Percentiles rank a stretch among this genome's conserved stretches.
Conservation (phyloP, 2,329 filamentous ascomycete genomes). For the Cordyceps militaris region DNA sequence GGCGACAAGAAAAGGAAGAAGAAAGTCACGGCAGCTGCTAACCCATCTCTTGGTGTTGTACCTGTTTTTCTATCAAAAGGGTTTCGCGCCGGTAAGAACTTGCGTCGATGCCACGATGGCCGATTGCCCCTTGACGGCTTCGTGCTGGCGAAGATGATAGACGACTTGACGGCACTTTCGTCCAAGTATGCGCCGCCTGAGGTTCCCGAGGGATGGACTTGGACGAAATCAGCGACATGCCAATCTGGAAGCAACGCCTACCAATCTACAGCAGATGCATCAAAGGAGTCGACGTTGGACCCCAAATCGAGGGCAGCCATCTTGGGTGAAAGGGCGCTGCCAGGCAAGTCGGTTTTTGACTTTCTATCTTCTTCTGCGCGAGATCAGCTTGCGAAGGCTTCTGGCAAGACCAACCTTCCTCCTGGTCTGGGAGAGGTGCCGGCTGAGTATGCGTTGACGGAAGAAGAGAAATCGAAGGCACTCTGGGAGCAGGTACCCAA, state of each 20-base stretch:
- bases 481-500: constrained; percentile 53
- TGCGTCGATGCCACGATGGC: constrained; percentile 72
- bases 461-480: constrained; percentile 54
- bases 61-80: constrained; percentile 68
- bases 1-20: constrained; percentile 74
- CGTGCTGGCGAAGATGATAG: constrained; percentile 52
- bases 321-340: constrained; percentile 68
- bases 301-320: constrained; percentile 69
- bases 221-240: constrained; percentile 38
- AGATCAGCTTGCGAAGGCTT: constrained; percentile 66
- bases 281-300: constrained; percentile 68
- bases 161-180: constrained; percentile 26
- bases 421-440: constrained; percentile 70
- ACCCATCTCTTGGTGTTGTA: constrained; percentile 57
- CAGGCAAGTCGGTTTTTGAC: constrained; percentile 93
- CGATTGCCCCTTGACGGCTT: constrained; percentile 76
- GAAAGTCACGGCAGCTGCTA: constrained; percentile 41
- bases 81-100: constrained; percentile 22
- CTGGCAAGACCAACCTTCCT: constrained; percentile 71
- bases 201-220: constrained; percentile 69
- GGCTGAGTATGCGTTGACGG: constrained; percentile 52
- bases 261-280: constrained; percentile 67
- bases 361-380: constrained; percentile 74
- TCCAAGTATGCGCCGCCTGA: constrained; percentile 52
- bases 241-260: constrained; percentile 30